phyloP scores from a whole-genome alignment of 768 basidiomycete genomes.

The Boletus rubescentipes region DNA sequence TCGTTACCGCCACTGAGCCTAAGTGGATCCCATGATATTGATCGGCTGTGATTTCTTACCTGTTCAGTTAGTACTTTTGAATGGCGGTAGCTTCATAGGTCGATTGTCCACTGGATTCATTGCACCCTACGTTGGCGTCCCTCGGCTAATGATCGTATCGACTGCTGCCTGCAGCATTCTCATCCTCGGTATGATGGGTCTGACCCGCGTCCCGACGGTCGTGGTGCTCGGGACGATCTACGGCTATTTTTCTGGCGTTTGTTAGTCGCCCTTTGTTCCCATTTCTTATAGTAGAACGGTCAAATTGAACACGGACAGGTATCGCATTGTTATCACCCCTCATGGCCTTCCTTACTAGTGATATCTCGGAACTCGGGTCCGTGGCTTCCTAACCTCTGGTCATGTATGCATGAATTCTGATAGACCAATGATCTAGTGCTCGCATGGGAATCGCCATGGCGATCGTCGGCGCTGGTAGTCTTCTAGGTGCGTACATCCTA shows the following conservation, averaged over 20 bases:
- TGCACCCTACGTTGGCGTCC: conserved; percentile 43
- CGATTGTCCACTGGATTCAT: conserved; percentile 47
- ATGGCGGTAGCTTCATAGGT: conserved; percentile 52
- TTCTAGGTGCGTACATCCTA: conserved; percentile 26
- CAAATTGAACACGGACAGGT: conserved; percentile 20
- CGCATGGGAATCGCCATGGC: conserved; percentile 26
- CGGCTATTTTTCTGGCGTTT: conserved; percentile 48
- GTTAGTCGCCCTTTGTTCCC: conserved; percentile 22
- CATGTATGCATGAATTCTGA: neutral
- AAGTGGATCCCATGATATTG: too few relatives aligned
- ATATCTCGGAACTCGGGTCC: conserved; percentile 53
- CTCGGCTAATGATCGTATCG: conserved; percentile 40
- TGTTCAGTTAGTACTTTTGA: conserved; percentile 48
- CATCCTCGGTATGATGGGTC: conserved; percentile 45
- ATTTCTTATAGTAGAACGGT: neutral
- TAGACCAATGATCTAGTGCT: conserved; percentile 10
- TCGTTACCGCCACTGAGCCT: neutral
- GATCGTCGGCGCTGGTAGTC: conserved; percentile 15
- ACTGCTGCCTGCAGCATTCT: conserved; percentile 33
- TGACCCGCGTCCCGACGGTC: conserved; percentile 34
- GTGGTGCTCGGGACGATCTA: conserved; percentile 41
- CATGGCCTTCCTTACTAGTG: conserved; percentile 42
- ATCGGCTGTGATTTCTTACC: neutral
- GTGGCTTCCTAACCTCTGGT: neutral
- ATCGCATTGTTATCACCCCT: conserved; percentile 42